These are phyloP conservation scores for Verticillium albo-atrum DNA, from an alignment of 2,329 filamentous ascomycete species.

Conservation along the genomic window DNA sequence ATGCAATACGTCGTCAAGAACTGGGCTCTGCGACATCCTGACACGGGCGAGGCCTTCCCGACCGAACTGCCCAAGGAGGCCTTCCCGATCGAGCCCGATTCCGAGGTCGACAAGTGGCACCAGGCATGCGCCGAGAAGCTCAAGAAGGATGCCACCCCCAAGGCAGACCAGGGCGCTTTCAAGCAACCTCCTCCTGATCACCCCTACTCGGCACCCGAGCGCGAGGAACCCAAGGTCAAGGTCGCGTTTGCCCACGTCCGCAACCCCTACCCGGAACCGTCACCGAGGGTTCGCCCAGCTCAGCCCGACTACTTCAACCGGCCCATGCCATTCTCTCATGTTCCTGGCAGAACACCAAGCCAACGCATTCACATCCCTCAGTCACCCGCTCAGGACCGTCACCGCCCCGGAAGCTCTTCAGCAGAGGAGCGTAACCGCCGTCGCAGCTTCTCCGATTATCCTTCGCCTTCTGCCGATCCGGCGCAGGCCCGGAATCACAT, in stretches of 20 bases:
- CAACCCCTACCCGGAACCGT: conserved; percentile 21
- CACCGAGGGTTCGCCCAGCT: conserved; percentile 21
- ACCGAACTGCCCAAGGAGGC: conserved; percentile 52
- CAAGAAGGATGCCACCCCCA: conserved; percentile 51
- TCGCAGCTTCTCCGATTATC: conserved; percentile 48
- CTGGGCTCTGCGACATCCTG: conserved; percentile 72
- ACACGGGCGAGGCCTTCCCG: conserved; percentile 66
- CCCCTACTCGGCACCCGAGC: conserved; percentile 20
- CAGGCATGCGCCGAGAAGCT: conserved; percentile 68
- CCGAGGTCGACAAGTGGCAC: conserved; percentile 84
- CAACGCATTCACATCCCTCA: conserved; percentile 22
- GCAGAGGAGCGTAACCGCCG: conserved; percentile 37
- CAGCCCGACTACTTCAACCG: conserved; percentile 27
- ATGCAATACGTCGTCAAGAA: conserved; percentile 74
- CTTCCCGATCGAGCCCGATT: conserved; percentile 69
- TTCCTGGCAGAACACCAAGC: conserved; percentile 29
- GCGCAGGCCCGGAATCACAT: conserved; percentile 23
- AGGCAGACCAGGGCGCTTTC: conserved; percentile 22
- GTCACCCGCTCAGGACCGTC: conserved; percentile 24
- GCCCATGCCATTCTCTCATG: conserved; percentile 34
- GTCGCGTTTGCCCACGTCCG: conserved; percentile 30
- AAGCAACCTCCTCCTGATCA: conserved; percentile 19
- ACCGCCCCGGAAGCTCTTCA: conserved; percentile 30
- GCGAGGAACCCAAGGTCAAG: conserved; percentile 28
- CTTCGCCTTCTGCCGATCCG: conserved; percentile 28